Conservation (phyloP, 2,329 filamentous ascomycete genomes). For the Epichloe baconii region DNA sequence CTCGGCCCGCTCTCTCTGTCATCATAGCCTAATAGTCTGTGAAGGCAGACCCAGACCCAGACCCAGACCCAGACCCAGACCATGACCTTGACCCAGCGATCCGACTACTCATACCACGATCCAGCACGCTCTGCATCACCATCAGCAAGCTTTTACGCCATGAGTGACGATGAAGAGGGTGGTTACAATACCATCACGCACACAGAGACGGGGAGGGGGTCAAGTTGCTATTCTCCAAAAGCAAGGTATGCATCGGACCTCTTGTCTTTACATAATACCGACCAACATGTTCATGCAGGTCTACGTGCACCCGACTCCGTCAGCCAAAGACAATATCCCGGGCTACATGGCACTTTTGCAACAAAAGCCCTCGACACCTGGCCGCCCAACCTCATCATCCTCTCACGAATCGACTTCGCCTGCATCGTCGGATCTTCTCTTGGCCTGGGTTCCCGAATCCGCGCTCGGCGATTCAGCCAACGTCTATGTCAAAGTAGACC, state of each 20-base stretch:
- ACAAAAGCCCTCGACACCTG: conserved; percentile 51
- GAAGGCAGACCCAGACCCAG: neutral
- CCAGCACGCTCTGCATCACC: conserved; percentile 7
- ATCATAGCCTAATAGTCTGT: neutral
- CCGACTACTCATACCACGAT: neutral
- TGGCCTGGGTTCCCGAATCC: conserved; percentile 88
- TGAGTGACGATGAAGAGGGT: conserved; percentile 92
- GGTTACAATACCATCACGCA: conserved; percentile 92
- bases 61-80: neutral
- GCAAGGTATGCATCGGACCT: conserved; percentile 53
- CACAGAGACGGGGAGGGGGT: conserved; percentile 67
- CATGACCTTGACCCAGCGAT: conserved; percentile 2
- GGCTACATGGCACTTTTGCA: conserved; percentile 90
- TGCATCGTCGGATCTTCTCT: conserved; percentile 59
- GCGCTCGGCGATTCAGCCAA: conserved; percentile 74
- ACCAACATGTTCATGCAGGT: conserved; percentile 41
- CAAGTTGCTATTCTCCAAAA: conserved; percentile 90
- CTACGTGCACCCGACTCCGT: conserved; percentile 89
- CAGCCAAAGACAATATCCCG: conserved; percentile 87
- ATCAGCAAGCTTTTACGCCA: conserved; percentile 34
- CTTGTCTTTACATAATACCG: neutral
- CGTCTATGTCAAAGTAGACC: conserved; percentile 91
- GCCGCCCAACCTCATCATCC: conserved; percentile 22
- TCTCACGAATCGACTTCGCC: conserved; percentile 26
- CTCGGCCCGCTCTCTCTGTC: neutral